Percentiles rank a stretch among this genome's conserved stretches.
Conservation (phyloP, 306 rosid species). For the Lathyrus tuberosus region DNA sequence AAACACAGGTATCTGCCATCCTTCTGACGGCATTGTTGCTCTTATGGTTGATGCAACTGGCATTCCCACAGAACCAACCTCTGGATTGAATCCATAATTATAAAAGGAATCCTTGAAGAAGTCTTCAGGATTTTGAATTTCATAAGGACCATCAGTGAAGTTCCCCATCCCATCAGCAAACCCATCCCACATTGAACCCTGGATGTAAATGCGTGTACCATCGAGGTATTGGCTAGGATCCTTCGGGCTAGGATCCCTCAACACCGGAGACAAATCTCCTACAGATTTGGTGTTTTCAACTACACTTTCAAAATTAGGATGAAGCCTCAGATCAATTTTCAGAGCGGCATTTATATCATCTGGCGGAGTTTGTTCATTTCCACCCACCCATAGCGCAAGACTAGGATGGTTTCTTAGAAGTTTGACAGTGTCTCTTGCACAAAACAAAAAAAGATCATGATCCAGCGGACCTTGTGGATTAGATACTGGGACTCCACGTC, state of each 20-base stretch:
- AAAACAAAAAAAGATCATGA: conserved; percentile 89
- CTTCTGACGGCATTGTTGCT: conserved; percentile 92
- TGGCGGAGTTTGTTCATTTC: conserved; percentile 96
- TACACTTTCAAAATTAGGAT: conserved; percentile 58
- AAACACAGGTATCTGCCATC: conserved; percentile 85
- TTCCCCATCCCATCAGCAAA: conserved; percentile 89
- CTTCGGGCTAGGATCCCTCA: conserved; percentile 63
- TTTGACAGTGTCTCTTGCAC: conserved; percentile 93
- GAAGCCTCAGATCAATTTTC: conserved; percentile 72
- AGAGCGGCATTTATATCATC: conserved; percentile 72
- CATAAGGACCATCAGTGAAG: conserved; percentile 92
- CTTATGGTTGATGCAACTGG: conserved; percentile 92
- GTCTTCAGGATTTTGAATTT: conserved; percentile 87
- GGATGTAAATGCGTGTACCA: conserved; percentile 82
- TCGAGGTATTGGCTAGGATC: conserved; percentile 93
- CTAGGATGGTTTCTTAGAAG: conserved; percentile 94
- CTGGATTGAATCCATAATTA: conserved; percentile 86
- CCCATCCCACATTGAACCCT: conserved; percentile 95
- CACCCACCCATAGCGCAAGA: conserved; percentile 98
- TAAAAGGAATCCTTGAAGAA: conserved; percentile 68
- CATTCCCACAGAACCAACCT: conserved; percentile 91
- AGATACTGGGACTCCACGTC: conserved; percentile 83
- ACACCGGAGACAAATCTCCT: conserved; percentile 34
- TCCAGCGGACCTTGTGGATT: conserved; percentile 90
- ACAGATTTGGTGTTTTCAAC: conserved; percentile 42